A percentile compares a stretch with the other conserved stretches of the same genome.
phyloP scores from a whole-genome alignment of 345 rosid genomes.

The Hibiscus trionum region DNA sequence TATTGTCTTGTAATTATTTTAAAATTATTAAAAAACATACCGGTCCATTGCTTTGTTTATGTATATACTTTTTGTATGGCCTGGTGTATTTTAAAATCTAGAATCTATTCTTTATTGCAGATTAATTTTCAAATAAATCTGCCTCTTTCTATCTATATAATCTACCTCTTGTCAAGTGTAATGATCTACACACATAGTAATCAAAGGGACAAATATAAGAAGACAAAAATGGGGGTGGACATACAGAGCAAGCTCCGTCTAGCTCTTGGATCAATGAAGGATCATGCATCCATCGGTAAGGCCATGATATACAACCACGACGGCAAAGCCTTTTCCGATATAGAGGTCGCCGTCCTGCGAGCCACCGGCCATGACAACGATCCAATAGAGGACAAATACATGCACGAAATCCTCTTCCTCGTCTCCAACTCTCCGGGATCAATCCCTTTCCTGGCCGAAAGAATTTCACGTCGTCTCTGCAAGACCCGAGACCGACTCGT shows the following conservation, averaged over 20 bases:
- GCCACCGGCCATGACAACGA: conserved; percentile 61
- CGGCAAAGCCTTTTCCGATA: conserved; percentile 44
- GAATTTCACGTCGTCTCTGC: conserved; percentile 63
- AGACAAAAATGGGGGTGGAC: conserved; percentile 38
- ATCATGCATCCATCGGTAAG: conserved; percentile 71
- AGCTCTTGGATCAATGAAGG: conserved; percentile 63
- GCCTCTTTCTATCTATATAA: conserved; percentile 2
- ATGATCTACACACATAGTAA: background rate
- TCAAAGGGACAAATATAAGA: background rate
- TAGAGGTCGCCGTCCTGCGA: conserved; percentile 68
- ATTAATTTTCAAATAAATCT: background rate
- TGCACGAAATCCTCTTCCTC: conserved; percentile 80
- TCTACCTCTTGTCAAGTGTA: background rate
- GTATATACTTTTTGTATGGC: background rate
- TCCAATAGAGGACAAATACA: conserved; percentile 59
- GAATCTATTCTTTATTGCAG: background rate
- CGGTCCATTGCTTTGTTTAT: too few species aligned
- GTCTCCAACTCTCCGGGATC: conserved; percentile 60
- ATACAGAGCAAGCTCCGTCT: conserved; percentile 45
- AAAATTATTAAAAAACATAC: too few species aligned
- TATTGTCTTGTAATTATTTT: too few species aligned
- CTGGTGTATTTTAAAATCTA: background rate
- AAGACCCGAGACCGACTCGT: conserved; percentile 63
- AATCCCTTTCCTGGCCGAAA: conserved; percentile 65
- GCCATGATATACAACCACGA: conserved; percentile 47